These are phyloP conservation scores for Penicillium tannophilum DNA, from an alignment of 495 filamentous ascomycete species.

Conservation along the genomic window DNA sequence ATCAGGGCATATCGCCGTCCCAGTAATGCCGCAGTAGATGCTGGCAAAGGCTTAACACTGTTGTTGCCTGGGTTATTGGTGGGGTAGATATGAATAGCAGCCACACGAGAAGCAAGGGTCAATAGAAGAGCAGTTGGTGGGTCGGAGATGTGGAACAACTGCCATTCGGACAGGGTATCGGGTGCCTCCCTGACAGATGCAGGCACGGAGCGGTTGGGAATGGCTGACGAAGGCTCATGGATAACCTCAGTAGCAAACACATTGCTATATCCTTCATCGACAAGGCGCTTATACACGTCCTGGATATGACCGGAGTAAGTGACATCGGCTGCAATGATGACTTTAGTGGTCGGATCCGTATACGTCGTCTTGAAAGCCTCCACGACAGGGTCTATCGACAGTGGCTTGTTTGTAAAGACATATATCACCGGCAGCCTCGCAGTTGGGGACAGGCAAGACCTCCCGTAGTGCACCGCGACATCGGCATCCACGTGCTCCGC, in stretches of 20 bases:
- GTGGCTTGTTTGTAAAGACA: conserved; percentile 75
- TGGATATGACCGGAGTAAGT: conserved; percentile 75
- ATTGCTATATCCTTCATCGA: conserved; percentile 64
- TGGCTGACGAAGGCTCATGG: conserved; percentile 73
- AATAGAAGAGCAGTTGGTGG: conserved; percentile 85
- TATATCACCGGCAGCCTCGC: conserved; percentile 88
- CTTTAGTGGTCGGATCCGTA: conserved; percentile 59
- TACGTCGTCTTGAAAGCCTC: conserved; percentile 70
- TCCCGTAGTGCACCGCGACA: conserved; percentile 91
- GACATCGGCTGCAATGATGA: conserved; percentile 87
- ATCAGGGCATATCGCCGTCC: conserved; percentile 86
- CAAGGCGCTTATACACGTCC: conserved; percentile 51
- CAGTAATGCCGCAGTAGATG: conserved; percentile 60
- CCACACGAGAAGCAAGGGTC: conserved; percentile 81
- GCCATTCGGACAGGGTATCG: conserved; percentile 64
- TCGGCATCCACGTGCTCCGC: conserved; percentile 92
- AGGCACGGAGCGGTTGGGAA: conserved; percentile 82
- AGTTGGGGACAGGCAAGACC: conserved; percentile 89
- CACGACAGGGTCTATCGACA: conserved; percentile 60
- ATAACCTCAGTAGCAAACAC: conserved; percentile 70
- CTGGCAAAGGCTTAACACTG: conserved; percentile 44
- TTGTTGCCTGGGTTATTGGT: conserved; percentile 44
- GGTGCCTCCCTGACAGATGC: conserved; percentile 47
- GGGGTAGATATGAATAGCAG: conserved; percentile 75
- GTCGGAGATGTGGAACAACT: conserved; percentile 85